These are phyloP conservation scores for Backusella psychrophila DNA, from an alignment of 192 early-diverging fungal species.

Conservation along the genomic window DNA sequence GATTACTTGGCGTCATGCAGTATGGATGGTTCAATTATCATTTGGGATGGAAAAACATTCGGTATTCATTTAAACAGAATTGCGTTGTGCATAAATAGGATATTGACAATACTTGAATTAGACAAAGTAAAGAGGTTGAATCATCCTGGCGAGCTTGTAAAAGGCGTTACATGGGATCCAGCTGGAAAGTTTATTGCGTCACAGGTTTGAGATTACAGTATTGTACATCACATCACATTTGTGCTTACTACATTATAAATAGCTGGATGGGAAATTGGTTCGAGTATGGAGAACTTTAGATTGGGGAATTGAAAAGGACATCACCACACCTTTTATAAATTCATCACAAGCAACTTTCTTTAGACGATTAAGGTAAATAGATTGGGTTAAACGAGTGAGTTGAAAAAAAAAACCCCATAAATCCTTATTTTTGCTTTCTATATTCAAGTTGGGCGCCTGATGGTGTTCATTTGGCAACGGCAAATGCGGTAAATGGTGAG, in stretches of 20 bases:
- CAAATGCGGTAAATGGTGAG: slow-evolving; percentile 82
- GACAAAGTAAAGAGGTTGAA: slow-evolving; percentile 63
- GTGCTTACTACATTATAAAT: background rate
- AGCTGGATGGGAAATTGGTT: slow-evolving; percentile 88
- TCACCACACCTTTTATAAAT: slow-evolving; percentile 70
- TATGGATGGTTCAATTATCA: slow-evolving; percentile 75
- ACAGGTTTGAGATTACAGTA: slow-evolving; percentile 49
- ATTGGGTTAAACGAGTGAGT: too few species aligned
- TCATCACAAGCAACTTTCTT: slow-evolving; percentile 90
- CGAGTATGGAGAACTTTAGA: slow-evolving; percentile 86
- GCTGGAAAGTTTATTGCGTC: slow-evolving; percentile 90
- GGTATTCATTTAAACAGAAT: slow-evolving; percentile 36
- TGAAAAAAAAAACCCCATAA: too few species aligned
- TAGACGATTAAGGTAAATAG: slow-evolving; percentile 68
- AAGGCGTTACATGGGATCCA: slow-evolving; percentile 96
- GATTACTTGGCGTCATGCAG: slow-evolving; percentile 88
- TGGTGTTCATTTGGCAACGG: slow-evolving; percentile 87
- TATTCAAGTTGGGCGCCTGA: slow-evolving; percentile 89
- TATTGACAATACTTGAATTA: background rate
- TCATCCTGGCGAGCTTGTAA: slow-evolving; percentile 86
- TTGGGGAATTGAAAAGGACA: slow-evolving; percentile 77
- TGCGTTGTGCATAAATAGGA: background rate
- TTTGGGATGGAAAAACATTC: slow-evolving; percentile 88
- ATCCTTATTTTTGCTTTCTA: background rate
- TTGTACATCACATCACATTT: too few species aligned